These are phyloP conservation scores for Globisporangium solare DNA, from an alignment of 352 stramenopile genomes.

Conservation along the genomic window DNA sequence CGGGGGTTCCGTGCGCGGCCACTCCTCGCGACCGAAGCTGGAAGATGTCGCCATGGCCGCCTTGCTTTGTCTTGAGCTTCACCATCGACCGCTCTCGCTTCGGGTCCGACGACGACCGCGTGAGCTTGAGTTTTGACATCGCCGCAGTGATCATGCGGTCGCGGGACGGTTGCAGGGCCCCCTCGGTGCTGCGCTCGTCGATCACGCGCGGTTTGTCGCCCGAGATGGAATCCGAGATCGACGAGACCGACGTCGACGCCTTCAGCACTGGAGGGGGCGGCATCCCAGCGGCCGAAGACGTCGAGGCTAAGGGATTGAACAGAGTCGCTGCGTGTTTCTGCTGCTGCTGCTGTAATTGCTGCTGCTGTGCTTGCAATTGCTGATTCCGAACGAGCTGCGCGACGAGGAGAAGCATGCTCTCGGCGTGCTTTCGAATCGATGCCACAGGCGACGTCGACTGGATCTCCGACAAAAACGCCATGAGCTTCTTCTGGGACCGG, in stretches of 20 bases:
- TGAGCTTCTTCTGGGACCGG: constrained; percentile 69
- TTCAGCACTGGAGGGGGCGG: constrained; percentile 23
- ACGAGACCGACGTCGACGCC: constrained; percentile 27
- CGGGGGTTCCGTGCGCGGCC: neutral
- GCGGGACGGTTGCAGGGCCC: constrained; percentile 3
- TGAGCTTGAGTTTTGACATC: constrained; percentile 59
- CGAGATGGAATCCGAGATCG: constrained; percentile 18
- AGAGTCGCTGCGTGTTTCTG: constrained; percentile 8
- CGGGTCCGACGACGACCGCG: constrained; percentile 69
- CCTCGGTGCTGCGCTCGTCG: constrained; percentile 18
- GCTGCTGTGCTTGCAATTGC: constrained; percentile 26
- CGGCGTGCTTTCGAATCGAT: constrained; percentile 72
- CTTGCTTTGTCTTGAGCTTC: constrained; percentile 55
- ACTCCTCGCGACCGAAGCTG: constrained; percentile 33
- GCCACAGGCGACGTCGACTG: constrained; percentile 65
- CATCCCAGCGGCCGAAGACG: neutral
- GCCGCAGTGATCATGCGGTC: constrained; percentile 37
- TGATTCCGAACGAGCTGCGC: constrained; percentile 53
- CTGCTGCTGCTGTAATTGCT: constrained; percentile 9
- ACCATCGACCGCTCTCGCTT: constrained; percentile 65
- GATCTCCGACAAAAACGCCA: constrained; percentile 71
- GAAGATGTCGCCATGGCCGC: constrained; percentile 45
- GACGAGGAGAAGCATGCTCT: constrained; percentile 62
- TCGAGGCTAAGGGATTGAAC: constrained; percentile 7
- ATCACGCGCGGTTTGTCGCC: constrained; percentile 15